phyloP scores from a whole-genome alignment of 2,329 filamentous ascomycete genomes.

The Aspergillus quadrilineatus region DNA sequence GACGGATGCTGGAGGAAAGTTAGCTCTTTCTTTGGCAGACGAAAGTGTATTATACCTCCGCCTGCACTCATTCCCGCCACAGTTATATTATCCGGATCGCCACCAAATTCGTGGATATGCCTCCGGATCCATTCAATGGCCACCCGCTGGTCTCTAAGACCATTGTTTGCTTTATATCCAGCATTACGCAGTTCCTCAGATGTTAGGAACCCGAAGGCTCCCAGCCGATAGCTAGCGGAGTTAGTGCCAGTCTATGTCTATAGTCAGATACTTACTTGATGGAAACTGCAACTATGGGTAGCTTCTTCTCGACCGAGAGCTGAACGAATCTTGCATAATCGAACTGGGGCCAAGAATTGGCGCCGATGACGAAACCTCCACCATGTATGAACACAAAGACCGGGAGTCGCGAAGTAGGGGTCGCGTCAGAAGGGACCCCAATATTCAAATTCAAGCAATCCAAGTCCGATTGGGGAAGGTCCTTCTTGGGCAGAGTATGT shows the following conservation, averaged over 20 bases:
- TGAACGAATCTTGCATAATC: slow-evolving; percentile 48
- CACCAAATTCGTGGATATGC: slow-evolving; percentile 44
- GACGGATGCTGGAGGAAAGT: slow-evolving; percentile 25
- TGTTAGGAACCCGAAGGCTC: slow-evolving; percentile 48
- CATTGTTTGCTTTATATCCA: slow-evolving; percentile 48
- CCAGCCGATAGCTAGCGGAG: slow-evolving; percentile 47
- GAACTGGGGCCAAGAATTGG: slow-evolving; percentile 55
- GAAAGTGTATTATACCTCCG: slow-evolving; percentile 25
- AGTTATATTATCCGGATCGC: slow-evolving; percentile 41
- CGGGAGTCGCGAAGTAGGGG: slow-evolving; percentile 40
- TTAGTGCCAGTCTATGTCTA: slow-evolving; percentile 8
- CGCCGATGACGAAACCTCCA: slow-evolving; percentile 51
- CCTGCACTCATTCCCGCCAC: slow-evolving; percentile 53
- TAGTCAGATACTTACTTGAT: slow-evolving; percentile 41
- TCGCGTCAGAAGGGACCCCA: slow-evolving; percentile 40
- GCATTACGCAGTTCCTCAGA: slow-evolving; percentile 49
- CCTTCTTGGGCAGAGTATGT: slow-evolving; percentile 44
- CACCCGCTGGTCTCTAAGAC: slow-evolving; percentile 50
- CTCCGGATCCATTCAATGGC: slow-evolving; percentile 42
- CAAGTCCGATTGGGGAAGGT: slow-evolving; percentile 43
- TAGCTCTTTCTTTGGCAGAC: slow-evolving; percentile 9
- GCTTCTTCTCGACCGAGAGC: slow-evolving; percentile 43
- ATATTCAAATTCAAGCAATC: slow-evolving; percentile 57
- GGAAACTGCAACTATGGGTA: slow-evolving; percentile 49
- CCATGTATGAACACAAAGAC: slow-evolving; percentile 57